Evolutionary conservation across 169 alveolate genomes (phyloP).

Genomic region (Eimeria maxima): DNA sequence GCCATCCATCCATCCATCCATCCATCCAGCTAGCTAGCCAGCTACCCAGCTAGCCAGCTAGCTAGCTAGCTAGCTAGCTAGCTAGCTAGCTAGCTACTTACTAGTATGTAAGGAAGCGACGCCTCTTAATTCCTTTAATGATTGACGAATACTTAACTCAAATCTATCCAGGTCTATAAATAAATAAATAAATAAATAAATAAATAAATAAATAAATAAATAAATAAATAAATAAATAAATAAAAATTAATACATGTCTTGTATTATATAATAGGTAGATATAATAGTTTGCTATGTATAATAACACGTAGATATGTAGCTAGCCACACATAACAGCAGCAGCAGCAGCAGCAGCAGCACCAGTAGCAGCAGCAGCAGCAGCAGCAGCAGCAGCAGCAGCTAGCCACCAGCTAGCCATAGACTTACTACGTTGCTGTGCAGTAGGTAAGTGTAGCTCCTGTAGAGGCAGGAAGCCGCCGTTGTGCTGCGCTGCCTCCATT

Average conservation of each 20-base stretch:
- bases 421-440: slow-evolving; percentile 19
- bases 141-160: slow-evolving; percentile 33
- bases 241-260: neutral
- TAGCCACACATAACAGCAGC: neutral
- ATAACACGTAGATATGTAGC: neutral
- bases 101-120: slow-evolving; percentile 30
- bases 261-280: neutral
- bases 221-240: too few relatives aligned
- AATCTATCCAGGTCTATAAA: neutral
- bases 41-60: too few relatives aligned
- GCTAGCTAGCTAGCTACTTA: too few relatives aligned
- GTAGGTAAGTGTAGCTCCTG: slow-evolving; percentile 31
- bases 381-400: too few relatives aligned
- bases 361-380: too few relatives aligned
- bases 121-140: slow-evolving; percentile 13
- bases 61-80: too few relatives aligned
- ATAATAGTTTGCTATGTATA: neutral
- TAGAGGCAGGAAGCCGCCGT: slow-evolving; percentile 28
- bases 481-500: neutral
- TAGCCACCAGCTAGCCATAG: slow-evolving; percentile 18
- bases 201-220: too few relatives aligned
- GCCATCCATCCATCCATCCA: too few relatives aligned
- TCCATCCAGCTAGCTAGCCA: too few relatives aligned
- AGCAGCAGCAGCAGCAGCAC: too few relatives aligned
- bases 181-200: neutral